Evolutionary conservation across 306 rosid species (phyloP).

Genomic region (Myrica gale): DNA sequence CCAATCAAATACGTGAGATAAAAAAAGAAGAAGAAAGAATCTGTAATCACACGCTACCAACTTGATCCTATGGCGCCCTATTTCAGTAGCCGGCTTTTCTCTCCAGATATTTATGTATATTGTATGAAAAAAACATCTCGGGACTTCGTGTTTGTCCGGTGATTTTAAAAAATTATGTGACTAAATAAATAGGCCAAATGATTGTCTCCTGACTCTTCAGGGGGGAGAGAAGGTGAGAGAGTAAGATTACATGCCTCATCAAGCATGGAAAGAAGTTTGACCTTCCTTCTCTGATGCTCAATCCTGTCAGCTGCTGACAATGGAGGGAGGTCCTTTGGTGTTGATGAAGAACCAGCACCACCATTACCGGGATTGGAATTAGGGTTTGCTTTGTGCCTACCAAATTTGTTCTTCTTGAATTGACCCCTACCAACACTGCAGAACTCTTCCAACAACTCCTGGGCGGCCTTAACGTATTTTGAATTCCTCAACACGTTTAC

Average conservation of each 20-base stretch:
- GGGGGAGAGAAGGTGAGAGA: constrained; percentile 43
- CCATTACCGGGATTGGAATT: constrained; percentile 43
- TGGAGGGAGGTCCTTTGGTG: constrained; percentile 55
- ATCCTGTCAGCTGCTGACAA: constrained; percentile 73
- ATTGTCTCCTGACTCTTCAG: constrained; percentile 49
- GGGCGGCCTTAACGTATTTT: constrained; percentile 70
- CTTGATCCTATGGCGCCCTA: constrained; percentile 37
- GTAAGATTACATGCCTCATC: constrained; percentile 79
- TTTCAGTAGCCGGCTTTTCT: constrained; percentile 55
- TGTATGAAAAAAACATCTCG: constrained; percentile 45
- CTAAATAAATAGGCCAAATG: constrained; percentile 20
- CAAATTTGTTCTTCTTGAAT: constrained; percentile 60
- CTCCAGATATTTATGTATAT: not conserved
- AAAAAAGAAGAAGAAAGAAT: constrained; percentile 17
- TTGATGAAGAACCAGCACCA: constrained; percentile 46
- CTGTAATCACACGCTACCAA: constrained; percentile 30
- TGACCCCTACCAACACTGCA: constrained; percentile 84
- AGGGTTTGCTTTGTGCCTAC: constrained; percentile 61
- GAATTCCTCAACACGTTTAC: constrained; percentile 71
- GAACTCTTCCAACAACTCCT: constrained; percentile 76
- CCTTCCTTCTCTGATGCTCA: constrained; percentile 90
- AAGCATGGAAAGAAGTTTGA: constrained; percentile 80
- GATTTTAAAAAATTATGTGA: constrained; percentile 26
- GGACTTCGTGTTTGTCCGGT: constrained; percentile 39
- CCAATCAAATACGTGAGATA: constrained; percentile 24